phyloP scores from a whole-genome alignment of 1,139 yeast species.

The Nadsonia starkeyi-henricii region DNA sequence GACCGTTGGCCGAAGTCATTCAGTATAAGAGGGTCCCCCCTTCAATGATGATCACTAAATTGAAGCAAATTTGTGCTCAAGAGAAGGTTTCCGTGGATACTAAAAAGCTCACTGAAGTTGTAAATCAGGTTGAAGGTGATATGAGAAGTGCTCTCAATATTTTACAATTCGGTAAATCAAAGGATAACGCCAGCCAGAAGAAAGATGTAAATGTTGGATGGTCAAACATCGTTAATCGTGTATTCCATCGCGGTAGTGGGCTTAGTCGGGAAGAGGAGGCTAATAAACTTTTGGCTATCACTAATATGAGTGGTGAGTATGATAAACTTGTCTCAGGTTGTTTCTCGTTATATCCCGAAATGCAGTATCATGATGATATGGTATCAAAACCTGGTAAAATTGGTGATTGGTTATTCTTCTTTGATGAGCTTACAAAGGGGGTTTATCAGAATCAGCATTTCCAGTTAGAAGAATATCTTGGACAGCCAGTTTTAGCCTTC shows the following conservation, averaged over 20 bases:
- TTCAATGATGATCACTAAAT: constrained; percentile 33
- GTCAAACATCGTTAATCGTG: constrained; percentile 16
- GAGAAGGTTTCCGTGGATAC: constrained; percentile 30
- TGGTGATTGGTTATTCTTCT: constrained; percentile 67
- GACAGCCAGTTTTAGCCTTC: constrained; percentile 48
- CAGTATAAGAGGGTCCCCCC: constrained; percentile 48
- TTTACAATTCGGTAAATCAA: constrained; percentile 49
- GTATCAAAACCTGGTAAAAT: constrained; percentile 48
- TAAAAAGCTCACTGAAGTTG: constrained; percentile 38
- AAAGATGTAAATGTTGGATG: constrained; percentile 15
- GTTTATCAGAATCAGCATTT: constrained; percentile 31
- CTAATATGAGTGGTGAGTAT: constrained; percentile 33
- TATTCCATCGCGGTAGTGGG: constrained; percentile 28
- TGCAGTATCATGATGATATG: constrained; percentile 51
- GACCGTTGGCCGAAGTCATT: constrained; percentile 60
- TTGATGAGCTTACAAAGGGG: constrained; percentile 38
- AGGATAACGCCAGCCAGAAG: constrained; percentile 7
- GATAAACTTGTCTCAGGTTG: constrained; percentile 61
- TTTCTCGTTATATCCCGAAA: constrained; percentile 45
- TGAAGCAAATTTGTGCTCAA: constrained; percentile 35
- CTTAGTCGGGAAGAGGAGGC: constrained; percentile 38
- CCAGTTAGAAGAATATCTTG: constrained; percentile 41
- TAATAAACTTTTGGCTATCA: constrained; percentile 31
- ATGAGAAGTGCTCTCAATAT: constrained; percentile 75
- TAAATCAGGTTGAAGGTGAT: constrained; percentile 68